phyloP scores from a whole-genome alignment of 2,329 filamentous ascomycete species.

The Diplodia corticola region DNA sequence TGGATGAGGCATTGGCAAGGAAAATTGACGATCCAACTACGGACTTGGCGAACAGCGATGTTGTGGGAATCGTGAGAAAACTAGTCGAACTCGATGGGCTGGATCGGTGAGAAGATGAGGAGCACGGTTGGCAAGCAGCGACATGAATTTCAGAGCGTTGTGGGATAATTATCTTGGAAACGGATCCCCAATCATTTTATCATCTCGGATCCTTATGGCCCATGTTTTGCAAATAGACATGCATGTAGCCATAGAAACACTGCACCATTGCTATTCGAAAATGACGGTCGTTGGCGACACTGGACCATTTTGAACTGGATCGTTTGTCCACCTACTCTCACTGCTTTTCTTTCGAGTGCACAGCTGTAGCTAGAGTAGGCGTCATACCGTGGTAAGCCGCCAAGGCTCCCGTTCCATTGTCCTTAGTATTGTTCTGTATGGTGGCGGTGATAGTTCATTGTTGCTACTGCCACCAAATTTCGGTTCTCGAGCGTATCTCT shows the following conservation, averaged over 20 bases:
- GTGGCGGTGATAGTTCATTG: neutral
- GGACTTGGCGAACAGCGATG: constrained; percentile 59
- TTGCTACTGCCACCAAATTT: neutral
- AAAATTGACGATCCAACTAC: constrained; percentile 75
- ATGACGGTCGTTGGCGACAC: too few species aligned
- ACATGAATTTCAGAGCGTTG: neutral
- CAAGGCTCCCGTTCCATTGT: neutral
- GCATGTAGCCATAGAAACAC: neutral
- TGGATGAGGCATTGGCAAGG: constrained; percentile 78
- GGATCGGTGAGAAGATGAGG: constrained; percentile 51
- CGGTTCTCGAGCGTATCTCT: neutral
- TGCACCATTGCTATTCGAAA: too few species aligned
- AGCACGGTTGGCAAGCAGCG: neutral
- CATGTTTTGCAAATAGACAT: neutral
- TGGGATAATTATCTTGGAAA: neutral
- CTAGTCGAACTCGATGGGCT: constrained; percentile 88
- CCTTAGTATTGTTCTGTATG: neutral
- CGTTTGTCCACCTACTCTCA: neutral
- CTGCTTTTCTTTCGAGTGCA: neutral
- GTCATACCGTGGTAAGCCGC: neutral
- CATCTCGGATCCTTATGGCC: neutral
- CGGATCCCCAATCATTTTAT: neutral
- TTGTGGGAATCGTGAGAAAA: constrained; percentile 75
- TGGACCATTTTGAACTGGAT: too few species aligned
- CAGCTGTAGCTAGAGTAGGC: neutral